Evolutionary conservation across 1,284 basidiomycete genomes (phyloP), one percentile per base, ranked within the genome.

Genomic region (Cryptococcus sp.): DNA sequence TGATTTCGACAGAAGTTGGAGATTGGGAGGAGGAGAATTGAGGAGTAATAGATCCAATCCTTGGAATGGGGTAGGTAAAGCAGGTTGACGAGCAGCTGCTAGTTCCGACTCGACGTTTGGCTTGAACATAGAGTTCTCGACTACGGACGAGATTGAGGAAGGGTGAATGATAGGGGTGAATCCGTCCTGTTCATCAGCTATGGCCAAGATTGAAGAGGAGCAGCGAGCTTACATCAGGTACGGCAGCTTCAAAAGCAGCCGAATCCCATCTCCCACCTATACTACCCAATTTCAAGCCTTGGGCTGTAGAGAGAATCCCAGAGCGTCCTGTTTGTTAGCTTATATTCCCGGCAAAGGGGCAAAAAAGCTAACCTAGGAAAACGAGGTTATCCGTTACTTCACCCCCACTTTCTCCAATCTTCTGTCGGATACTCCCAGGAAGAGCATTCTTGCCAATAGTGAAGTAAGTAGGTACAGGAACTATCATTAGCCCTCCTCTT

Each of bases 381-480:
- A 88, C 87, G 4, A 97, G 81, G 65, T 91, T 90, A 56, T 83
- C 81, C 64, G 83, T 85, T 19, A 97, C 69, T 66, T 91, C 85
- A 22, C 88, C 87, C 2, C 85, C 83, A 0, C 84, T 85, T 61
- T 82, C 81, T 16, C 82, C 79, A 59, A 89, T 85, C 66, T 83
- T 86, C 58, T 85, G 83, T 54, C 87, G 80, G 5, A 94, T 83
- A 31, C 77, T 71, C 31, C 80, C 76, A 2, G 92, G 90, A 18
- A 96, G 74, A 1, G 84, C 81, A 59, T 84, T 77, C 53, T 83
- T 82, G 23, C 90, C 93, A 71, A 90, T 84, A 80, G 90, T 91
- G 59, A 97, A 85, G 76, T 97, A 98, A 52, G 91, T 93, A 59
- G 89, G 85, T 21, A 96, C 77, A 4, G 94, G 90, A 34, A 86